These are phyloP conservation scores for Babesia ovis DNA, from an alignment of 169 alveolate genomes.

Conservation along the genomic window DNA sequence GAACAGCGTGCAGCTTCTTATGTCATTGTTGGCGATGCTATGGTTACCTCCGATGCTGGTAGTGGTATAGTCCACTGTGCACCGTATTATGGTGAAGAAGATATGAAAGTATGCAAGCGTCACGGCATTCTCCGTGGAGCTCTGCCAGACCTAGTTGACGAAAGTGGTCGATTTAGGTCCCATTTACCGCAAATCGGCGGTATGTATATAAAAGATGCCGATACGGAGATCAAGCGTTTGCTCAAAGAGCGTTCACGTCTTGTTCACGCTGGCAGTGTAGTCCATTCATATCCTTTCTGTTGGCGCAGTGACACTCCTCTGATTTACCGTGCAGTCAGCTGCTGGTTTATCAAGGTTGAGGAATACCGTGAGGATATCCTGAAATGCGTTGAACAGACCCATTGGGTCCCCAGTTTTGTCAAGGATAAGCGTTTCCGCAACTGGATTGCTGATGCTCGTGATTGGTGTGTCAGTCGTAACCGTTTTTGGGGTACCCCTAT, in stretches of 20 bases:
- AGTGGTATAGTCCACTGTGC: slow-evolving; percentile 98
- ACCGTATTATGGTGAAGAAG: slow-evolving; percentile 97
- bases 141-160: slow-evolving; percentile 91
- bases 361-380: slow-evolving; percentile 89
- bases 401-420: slow-evolving; percentile 96
- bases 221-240: slow-evolving; percentile 86
- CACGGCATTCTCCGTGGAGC: slow-evolving; percentile 57
- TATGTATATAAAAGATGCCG: slow-evolving; percentile 94
- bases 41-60: slow-evolving; percentile 91
- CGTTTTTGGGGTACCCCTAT: slow-evolving; percentile 99
- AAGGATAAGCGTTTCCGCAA: slow-evolving; percentile 97
- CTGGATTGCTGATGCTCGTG: slow-evolving; percentile 99
- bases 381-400: slow-evolving; percentile 85
- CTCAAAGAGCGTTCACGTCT: slow-evolving; percentile 86
- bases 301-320: slow-evolving; percentile 99
- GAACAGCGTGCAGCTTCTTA: slow-evolving; percentile 71
- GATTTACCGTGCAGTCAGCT: slow-evolving; percentile 95
- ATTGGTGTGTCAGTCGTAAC: slow-evolving; percentile 99
- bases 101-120: slow-evolving; percentile 83
- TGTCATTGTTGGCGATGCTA: slow-evolving; percentile 85
- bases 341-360: slow-evolving; percentile 98
- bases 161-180: slow-evolving; percentile 86
- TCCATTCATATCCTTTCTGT: slow-evolving; percentile 98
- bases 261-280: slow-evolving; percentile 77
- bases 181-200: slow-evolving; percentile 85